Base-by-base conservation (phyloP, 2,329 filamentous ascomycete species). In the Metarhizium album region DNA sequence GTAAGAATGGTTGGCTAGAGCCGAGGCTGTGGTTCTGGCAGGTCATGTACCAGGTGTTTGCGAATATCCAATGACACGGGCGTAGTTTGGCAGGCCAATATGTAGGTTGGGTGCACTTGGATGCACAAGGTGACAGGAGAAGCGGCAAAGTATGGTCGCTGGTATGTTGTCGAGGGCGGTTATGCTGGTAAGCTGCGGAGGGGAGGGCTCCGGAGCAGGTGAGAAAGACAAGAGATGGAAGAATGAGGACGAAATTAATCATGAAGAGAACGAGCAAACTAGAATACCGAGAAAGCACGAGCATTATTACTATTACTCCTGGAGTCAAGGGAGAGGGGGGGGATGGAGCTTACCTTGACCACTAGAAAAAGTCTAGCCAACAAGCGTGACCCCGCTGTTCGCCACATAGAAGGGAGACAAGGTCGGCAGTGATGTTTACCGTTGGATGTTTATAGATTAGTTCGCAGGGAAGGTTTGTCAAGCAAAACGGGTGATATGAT, bases 341-440 rank as follows among this genome's bases (percentile, higher is more conserved):
- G 35, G 27, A 52, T 29, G 37, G 47, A 47, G 51, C 51, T 49
- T 45, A 45, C 42, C 42, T 52, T 23, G 50, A 38, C 51, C 43
- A 27, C 42, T 49, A 42, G n/a, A n/a, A 11, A 43, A 49, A 42
- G 33, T 46, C 50, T 49, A 46, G 47, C 45, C 49, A 45, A 52
- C 51, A 46, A 52, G 50, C 46, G 50, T 46, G 23, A 43, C 49
- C 45, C 45, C 45, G 45, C 49, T 43, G 45, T 24, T 43, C 35
- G 14, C n/a, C 38, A 20, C 33, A 40, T 24, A 48, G 5, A 38
- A 48, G 49, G 45, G 49, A 51, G 45, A 51, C 38, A 37, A 42
- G 40, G n/a, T 23, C 40, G n/a, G 18, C 27, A 37, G 29, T 45
- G 20, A 24, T 23, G 40, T 23, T 43, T 43, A 22, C 22, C 24